Conservation (phyloP, 2,329 filamentous ascomycete genomes). For the Talaromyces sp. region DNA sequence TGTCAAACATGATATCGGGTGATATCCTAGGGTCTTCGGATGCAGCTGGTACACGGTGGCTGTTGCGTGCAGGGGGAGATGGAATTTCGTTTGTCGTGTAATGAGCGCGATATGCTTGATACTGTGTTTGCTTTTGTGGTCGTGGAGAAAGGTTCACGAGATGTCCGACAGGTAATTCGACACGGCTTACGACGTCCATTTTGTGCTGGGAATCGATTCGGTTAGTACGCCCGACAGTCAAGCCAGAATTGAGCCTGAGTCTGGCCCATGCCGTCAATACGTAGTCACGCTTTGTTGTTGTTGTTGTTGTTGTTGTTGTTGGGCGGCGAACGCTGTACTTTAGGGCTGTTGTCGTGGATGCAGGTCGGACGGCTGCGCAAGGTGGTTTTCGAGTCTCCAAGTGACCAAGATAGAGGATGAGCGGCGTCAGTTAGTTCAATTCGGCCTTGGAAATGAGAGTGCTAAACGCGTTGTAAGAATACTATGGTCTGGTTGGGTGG, state of each 20-base stretch:
- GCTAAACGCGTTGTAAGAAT: constrained; percentile 24
- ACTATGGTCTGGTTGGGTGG: constrained; percentile 18
- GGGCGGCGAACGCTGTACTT: neutral
- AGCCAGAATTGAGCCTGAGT: constrained; percentile 17
- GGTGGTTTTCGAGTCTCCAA: constrained; percentile 8
- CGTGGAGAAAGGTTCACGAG: constrained; percentile 35
- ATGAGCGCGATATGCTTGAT: constrained; percentile 22
- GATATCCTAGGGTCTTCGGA: constrained; percentile 7
- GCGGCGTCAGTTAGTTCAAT: constrained; percentile 11
- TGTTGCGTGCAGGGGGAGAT: constrained; percentile 8
- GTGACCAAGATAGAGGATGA: constrained; percentile 5
- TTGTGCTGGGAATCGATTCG: constrained; percentile 11
- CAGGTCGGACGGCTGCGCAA: neutral
- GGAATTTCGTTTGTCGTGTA: constrained; percentile 16
- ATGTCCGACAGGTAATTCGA: constrained; percentile 33
- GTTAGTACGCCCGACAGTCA: constrained; percentile 16
- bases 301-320: neutral
- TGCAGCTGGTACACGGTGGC: constrained; percentile 1
- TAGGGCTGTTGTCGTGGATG: constrained; percentile 5
- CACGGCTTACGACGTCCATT: constrained; percentile 28
- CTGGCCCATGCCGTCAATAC: constrained; percentile 22
- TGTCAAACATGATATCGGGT: constrained; percentile 18
- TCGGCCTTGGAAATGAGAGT: neutral
- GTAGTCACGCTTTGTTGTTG: neutral
- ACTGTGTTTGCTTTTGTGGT: constrained; percentile 10